Evolutionary conservation across 2,329 filamentous ascomycete genomes (phyloP).

Genomic region (Tolypocladium album): DNA sequence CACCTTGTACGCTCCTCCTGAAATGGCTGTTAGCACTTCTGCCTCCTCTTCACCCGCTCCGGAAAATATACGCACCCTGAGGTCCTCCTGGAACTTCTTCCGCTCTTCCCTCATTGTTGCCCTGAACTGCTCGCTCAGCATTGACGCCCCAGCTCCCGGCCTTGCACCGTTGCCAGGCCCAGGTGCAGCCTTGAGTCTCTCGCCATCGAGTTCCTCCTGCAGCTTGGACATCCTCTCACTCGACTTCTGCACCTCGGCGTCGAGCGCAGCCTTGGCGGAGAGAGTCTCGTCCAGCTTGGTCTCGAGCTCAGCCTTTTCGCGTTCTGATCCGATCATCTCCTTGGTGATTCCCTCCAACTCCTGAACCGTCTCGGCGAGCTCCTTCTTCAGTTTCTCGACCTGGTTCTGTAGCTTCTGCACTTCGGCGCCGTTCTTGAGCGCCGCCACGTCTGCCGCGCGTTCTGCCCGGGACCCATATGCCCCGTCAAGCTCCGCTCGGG

Average conservation of each 20-base stretch:
- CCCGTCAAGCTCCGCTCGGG: constrained; percentile 50
- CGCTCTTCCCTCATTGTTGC: constrained; percentile 45
- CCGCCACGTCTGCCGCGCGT: constrained; percentile 47
- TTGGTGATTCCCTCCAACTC: constrained; percentile 43
- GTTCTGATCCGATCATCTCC: constrained; percentile 38
- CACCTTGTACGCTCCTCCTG: constrained; percentile 39
- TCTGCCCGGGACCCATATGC: constrained; percentile 49
- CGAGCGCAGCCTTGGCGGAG: constrained; percentile 22
- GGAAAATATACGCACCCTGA: constrained; percentile 27
- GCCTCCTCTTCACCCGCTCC: neutral
- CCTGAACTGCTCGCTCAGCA: constrained; percentile 47
- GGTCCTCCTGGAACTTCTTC: constrained; percentile 44
- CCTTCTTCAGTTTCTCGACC: constrained; percentile 37
- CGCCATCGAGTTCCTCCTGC: constrained; percentile 40
- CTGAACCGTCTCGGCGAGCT: constrained; percentile 38
- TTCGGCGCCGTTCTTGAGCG: constrained; percentile 37
- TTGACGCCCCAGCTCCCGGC: constrained; percentile 32
- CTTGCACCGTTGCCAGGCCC: constrained; percentile 20
- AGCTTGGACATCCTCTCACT: constrained; percentile 27
- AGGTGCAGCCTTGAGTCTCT: constrained; percentile 32
- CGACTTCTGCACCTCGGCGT: constrained; percentile 27
- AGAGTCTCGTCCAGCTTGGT: constrained; percentile 22
- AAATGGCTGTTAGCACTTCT: constrained; percentile 15
- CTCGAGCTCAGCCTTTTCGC: constrained; percentile 35
- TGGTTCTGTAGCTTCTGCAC: constrained; percentile 34